Conservation (phyloP, 2,329 filamentous ascomycete genomes). For the Beauveria bassiana region DNA sequence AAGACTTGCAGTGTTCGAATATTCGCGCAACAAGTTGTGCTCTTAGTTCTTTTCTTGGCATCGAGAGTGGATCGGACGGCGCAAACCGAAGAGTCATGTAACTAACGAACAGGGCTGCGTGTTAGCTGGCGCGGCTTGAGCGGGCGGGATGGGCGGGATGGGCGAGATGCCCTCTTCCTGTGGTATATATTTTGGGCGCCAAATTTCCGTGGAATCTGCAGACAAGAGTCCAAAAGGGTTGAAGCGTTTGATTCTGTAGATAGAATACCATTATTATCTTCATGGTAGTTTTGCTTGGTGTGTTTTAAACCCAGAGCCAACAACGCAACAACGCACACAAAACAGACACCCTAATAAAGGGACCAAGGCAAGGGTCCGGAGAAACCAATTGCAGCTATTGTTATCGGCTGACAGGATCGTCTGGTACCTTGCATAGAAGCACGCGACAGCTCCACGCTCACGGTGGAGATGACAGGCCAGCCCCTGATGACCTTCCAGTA, state of each 20-base stretch:
- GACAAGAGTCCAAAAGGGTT: not conserved
- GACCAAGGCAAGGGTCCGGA: not conserved
- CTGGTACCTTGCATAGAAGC: not conserved
- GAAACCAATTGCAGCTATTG: not conserved
- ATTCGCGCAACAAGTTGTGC: not conserved
- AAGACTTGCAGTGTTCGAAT: not conserved
- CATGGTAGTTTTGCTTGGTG: not conserved
- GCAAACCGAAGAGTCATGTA: not conserved
- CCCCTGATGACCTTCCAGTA: not conserved
- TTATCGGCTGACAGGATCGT: not conserved
- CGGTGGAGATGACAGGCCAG: not conserved
- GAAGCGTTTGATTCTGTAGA: not conserved
- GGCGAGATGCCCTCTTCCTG: not conserved
- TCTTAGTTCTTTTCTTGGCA: not conserved
- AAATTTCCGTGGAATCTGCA: not conserved
- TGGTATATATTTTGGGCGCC: not conserved
- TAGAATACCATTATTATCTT: not conserved
- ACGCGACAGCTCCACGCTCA: not conserved
- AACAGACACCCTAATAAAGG: no score
- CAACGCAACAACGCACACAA: no score
- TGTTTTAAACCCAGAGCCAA: not conserved
- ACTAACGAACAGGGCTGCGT: not conserved
- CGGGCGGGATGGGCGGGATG: not conserved
- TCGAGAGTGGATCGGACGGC: not conserved
- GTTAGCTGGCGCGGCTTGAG: not conserved